Evolutionary conservation across 2,329 filamentous ascomycete species (phyloP), one percentile per base, ranked within the genome.

Genomic region (Colletotrichum tropicicola): DNA sequence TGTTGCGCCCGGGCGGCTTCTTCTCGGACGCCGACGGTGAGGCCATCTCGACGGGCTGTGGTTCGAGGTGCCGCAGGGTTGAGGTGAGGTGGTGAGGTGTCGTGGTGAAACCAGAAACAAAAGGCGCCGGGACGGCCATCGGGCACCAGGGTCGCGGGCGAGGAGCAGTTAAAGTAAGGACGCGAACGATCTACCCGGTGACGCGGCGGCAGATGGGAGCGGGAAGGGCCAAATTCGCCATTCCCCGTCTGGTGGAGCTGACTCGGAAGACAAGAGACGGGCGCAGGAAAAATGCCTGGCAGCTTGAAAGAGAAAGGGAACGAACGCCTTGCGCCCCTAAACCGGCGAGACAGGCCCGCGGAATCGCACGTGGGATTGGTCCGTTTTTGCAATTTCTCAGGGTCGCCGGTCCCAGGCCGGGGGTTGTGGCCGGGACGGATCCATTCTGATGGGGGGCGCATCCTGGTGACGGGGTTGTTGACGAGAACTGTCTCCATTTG

Each of bases 301-400:
- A n/a, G n/a, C n/a, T n/a, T n/a, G n/a, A n/a, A 13, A 23, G 23
- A 25, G 27, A 37, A 56, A 47, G 48, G 27, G 17, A 17, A 54
- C 43, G 51, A 54, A 43, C 17, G 10, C 17, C 17, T 12, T 19
- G 17, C 15, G 19, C 30, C 30, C 45, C 45, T 32, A 27, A 32
- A 53, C 30, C 35, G 23, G 30, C 25, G 25, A 37, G 39, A 47
- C 28, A 49, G n/a, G n/a, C 39, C 17, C 15, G 48, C 48, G 60
- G 56, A 60, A 48, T 48, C 44, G 49, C 25, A 65, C 49, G 56
- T 49, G 48, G 56, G 30, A 44, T 44, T 49, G 27, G 28, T 19
- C 25, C 21, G 19, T 25, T 47, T 12, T 27, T 57, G 30, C 37
- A 55, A 43, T 56, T 47, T 55, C 35, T 44, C 25, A 53, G 32